These are phyloP conservation scores for Acanthochlamys bracteata DNA, from an alignment of 106 monocot species.

Conservation along the genomic window DNA sequence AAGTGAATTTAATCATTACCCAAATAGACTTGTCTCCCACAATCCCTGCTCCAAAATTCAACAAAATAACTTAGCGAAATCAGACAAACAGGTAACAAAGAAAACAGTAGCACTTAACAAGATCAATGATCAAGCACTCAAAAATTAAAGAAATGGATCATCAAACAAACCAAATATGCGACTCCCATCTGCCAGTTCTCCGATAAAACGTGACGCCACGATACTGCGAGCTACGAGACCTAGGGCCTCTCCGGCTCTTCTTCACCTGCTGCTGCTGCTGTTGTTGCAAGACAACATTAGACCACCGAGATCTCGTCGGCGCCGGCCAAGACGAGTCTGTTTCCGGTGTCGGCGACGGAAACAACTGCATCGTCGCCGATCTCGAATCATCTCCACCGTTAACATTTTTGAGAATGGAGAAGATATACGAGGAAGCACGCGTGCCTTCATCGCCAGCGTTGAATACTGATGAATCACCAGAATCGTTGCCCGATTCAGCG, in stretches of 20 bases:
- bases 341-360: no score
- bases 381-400: slow-evolving; percentile 3
- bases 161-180: slow-evolving; percentile 61
- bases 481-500: slow-evolving; percentile 8
- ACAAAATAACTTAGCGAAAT: no score
- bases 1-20: slow-evolving; percentile 25
- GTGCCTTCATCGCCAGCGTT: slow-evolving; percentile 2
- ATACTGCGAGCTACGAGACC: slow-evolving; percentile 80
- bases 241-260: slow-evolving; percentile 77
- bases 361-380: background rate
- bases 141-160: no score
- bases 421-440: slow-evolving; percentile 3
- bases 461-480: slow-evolving; percentile 12
- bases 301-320: no score
- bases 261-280: slow-evolving; percentile 35
- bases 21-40: slow-evolving; percentile 84
- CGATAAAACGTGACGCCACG: slow-evolving; percentile 82
- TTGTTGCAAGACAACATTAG: no score
- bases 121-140: no score
- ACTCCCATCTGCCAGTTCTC: slow-evolving; percentile 86
- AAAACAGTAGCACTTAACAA: no score
- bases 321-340: no score
- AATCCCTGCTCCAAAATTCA: slow-evolving; percentile 39
- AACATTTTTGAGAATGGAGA: slow-evolving; percentile 12
- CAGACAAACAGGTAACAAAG: no score